These are phyloP conservation scores for Eucalyptus camaldulensis DNA, from an alignment of 345 rosid genomes.

Conservation along the genomic window DNA sequence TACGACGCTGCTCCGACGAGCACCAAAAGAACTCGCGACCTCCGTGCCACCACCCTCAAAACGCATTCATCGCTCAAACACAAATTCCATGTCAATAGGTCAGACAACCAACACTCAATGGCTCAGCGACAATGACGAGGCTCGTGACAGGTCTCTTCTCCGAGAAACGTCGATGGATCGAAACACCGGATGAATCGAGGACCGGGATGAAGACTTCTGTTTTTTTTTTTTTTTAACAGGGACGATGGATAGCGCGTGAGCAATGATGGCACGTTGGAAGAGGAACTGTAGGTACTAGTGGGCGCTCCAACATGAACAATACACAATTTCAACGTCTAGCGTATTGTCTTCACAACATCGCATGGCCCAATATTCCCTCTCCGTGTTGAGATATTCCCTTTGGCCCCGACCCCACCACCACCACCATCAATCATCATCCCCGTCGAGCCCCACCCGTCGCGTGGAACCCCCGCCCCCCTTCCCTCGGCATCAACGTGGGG, in stretches of 20 bases:
- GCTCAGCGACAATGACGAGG: not conserved
- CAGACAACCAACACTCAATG: not conserved
- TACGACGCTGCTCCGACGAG: not conserved
- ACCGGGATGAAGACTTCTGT: not conserved
- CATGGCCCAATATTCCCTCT: constrained; percentile 48
- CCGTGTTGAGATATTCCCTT: constrained; percentile 37
- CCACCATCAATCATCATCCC: not conserved
- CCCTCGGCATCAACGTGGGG: constrained; percentile 66
- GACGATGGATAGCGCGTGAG: not conserved
- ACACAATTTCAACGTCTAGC: constrained; percentile 27
- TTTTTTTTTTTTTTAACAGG: not conserved
- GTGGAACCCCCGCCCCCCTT: constrained; percentile 25
- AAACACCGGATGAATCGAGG: not conserved
- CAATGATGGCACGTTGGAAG: not conserved
- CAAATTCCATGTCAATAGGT: not conserved
- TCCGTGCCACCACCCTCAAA: not conserved
- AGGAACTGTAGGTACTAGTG: not conserved
- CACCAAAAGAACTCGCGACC: not conserved
- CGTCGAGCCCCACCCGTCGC: constrained; percentile 36
- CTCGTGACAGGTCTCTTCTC: not conserved
- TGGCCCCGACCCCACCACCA: not conserved
- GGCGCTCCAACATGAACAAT: not conserved
- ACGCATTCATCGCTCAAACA: not conserved
- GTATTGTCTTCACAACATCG: constrained; percentile 5
- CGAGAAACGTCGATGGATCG: not conserved